These are phyloP conservation scores for Geosmithia morbida DNA, from an alignment of 2,329 filamentous ascomycete species.

Conservation along the genomic window DNA sequence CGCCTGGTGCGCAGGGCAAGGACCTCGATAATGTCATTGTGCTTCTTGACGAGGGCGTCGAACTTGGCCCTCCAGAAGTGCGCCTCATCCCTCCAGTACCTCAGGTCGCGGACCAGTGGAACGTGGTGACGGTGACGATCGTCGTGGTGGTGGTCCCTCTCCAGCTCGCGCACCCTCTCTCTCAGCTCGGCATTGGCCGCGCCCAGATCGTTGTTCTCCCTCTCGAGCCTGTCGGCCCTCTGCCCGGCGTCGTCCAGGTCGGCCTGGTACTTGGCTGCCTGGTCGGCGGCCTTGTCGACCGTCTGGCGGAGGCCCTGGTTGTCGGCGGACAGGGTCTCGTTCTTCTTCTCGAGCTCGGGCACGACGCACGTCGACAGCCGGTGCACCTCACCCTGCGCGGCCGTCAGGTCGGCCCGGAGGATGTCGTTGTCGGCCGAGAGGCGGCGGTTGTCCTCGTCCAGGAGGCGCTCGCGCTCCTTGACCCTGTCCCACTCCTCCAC, in stretches of 20 bases:
- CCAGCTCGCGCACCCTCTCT: constrained; percentile 10
- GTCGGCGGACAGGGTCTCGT: constrained; percentile 19
- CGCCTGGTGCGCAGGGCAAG: constrained; percentile 2
- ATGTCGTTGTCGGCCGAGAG: constrained; percentile 14
- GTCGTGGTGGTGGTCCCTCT: constrained; percentile 7
- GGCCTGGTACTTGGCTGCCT: constrained; percentile 13
- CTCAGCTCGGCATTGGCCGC: constrained; percentile 13
- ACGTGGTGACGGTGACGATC: constrained; percentile 5
- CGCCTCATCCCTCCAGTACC: constrained; percentile 6
- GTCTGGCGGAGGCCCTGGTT: constrained; percentile 23
- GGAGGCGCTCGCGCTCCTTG: constrained; percentile 18
- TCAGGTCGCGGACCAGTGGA: constrained; percentile 6
- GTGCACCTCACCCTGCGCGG: constrained; percentile 19
- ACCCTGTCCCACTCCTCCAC: constrained; percentile 21
- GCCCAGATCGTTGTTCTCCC: constrained; percentile 17
- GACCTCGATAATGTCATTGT: constrained; percentile 1
- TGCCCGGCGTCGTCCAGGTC: constrained; percentile 18
- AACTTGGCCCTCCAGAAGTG: constrained; percentile 5
- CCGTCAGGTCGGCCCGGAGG: constrained; percentile 19
- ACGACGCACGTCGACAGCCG: constrained; percentile 16
- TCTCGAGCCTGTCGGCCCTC: constrained; percentile 18
- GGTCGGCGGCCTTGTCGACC: constrained; percentile 16
- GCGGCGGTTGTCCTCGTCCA: constrained; percentile 18
- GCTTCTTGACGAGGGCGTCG: constrained; percentile 6
- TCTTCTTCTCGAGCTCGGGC: constrained; percentile 20